Evolutionary conservation across 1,284 basidiomycete genomes (phyloP), one percentile per base, ranked within the genome.

Genomic region (Marasmius sp.): DNA sequence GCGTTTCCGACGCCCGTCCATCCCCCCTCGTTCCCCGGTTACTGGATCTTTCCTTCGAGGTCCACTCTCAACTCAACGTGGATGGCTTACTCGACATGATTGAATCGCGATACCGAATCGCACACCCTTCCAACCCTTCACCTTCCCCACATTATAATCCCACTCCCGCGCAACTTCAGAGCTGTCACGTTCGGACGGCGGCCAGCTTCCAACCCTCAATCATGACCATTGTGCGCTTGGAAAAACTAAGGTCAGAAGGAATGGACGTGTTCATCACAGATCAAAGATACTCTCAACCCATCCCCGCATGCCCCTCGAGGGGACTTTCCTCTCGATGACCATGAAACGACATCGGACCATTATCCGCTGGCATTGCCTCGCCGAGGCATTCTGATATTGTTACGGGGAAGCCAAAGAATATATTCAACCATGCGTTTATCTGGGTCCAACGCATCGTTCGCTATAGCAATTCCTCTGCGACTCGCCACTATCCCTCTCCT

Each of bases 261-360:
- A 38, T 54, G 52, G 52, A 54, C 16, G 52, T 54, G 34, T 54
- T 18, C n/a, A 37, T 54, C 52, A 54, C 52, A 6, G 52, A 54
- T 18, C 33, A 54, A 36, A 34, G 52, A 37, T 54, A 54, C 37
- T 54, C 34, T 33, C 38, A 36, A 54, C 9, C 16, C 16, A 47
- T 20, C 9, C 20, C 16, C 45, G 14, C 14, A 16, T 47, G 16
- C 20, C 16, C 12, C n/a, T 43, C 41, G 41, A 43, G n/a, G n/a
- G 41, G 41, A 43, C 12, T 43, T 6, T 3, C 41, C 27, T 27
- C 5, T 27, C 41, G 41, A n/a, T 43, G 2, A 43, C n/a, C 41
- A 6, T 43, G 41, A 43, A 12, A 12, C n/a, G 41, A 12, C 41
- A 43, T 12, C 41, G 41, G 41, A 27, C 27, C 27, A 27, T 27